These are phyloP conservation scores for Alternaria sp. DNA, from an alignment of 2,329 filamentous ascomycete species.

Conservation along the genomic window DNA sequence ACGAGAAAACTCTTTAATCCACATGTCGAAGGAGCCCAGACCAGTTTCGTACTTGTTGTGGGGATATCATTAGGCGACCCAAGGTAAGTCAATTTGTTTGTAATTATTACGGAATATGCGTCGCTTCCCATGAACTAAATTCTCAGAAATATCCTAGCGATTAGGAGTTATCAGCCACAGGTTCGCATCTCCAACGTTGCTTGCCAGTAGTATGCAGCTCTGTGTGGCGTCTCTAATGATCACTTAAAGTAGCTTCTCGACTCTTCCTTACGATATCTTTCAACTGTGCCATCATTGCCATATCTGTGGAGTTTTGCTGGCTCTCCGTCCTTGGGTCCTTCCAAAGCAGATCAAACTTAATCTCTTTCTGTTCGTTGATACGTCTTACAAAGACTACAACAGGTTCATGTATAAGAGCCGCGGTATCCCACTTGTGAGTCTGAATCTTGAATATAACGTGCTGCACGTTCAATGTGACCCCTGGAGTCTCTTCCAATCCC, in stretches of 20 bases:
- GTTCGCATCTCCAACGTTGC: not conserved
- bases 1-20: not conserved
- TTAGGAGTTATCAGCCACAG: not conserved
- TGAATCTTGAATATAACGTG: not conserved
- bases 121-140: not conserved
- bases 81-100: not conserved
- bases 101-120: not conserved
- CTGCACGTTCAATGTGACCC: not conserved
- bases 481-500: not conserved
- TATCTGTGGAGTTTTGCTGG: not conserved
- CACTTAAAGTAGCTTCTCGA: not conserved
- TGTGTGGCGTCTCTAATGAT: not conserved
- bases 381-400: not conserved
- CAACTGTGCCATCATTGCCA: not conserved
- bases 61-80: not conserved
- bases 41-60: not conserved
- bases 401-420: not conserved
- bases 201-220: not conserved
- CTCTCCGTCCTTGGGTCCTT: not conserved
- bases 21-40: not conserved
- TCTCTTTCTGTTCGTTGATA: not conserved
- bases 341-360: not conserved
- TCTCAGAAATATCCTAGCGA: not conserved
- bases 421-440: not conserved
- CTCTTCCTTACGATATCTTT: not conserved